A percentile compares a stretch with the other conserved stretches of the same genome.
These are phyloP conservation scores for Coemansia sp. DNA, from an alignment of 192 early-diverging fungal species.

Conservation along the genomic window DNA sequence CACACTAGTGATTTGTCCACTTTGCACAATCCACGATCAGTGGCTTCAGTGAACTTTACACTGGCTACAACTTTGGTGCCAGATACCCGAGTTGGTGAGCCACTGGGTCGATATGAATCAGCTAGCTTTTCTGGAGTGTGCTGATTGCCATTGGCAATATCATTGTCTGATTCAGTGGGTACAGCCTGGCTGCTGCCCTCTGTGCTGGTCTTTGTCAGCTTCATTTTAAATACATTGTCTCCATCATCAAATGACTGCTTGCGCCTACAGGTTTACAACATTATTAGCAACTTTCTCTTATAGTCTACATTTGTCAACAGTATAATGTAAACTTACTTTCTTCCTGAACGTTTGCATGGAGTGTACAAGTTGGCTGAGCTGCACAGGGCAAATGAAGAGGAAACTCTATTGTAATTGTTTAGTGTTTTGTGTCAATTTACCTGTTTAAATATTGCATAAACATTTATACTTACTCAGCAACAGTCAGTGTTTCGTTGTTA, in stretches of 20 bases:
- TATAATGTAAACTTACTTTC: not conserved
- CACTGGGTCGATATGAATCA: constrained; percentile 29
- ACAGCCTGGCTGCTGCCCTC: not conserved
- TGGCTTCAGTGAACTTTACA: constrained; percentile 32
- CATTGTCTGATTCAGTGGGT: not conserved
- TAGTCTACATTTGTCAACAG: not conserved
- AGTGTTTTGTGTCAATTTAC: not conserved
- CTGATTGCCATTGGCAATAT: not conserved
- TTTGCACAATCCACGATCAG: constrained; percentile 19
- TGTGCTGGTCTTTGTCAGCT: not conserved
- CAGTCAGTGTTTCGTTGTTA: constrained; percentile 18
- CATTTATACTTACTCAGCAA: constrained; percentile 7
- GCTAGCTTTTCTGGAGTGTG: constrained; percentile 23
- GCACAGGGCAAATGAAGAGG: not conserved
- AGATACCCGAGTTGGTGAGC: constrained; percentile 38
- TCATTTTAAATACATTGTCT: not conserved
- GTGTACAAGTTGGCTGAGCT: not conserved
- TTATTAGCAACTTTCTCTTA: no score
- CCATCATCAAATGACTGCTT: not conserved
- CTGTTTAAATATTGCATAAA: not conserved
- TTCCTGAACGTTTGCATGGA: not conserved
- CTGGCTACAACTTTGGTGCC: constrained; percentile 29
- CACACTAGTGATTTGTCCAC: constrained; percentile 50
- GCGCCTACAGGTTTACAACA: not conserved
- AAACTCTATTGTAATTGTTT: not conserved